Evolutionary conservation across 2,329 filamentous ascomycete species (phyloP), one percentile per base, ranked within the genome.

Genomic region (Exophiala viscosa): DNA sequence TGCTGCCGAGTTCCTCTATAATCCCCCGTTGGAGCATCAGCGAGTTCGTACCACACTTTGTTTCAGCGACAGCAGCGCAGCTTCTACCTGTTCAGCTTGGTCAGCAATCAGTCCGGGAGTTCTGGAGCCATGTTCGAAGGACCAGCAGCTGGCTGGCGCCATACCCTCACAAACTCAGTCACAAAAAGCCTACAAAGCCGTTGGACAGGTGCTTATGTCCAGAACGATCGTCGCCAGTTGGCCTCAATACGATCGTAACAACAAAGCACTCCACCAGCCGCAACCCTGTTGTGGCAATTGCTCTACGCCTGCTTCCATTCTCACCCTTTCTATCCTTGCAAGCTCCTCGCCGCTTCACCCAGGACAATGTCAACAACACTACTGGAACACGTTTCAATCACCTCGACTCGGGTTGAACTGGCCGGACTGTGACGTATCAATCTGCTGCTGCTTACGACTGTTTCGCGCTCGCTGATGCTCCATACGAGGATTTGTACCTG

Each of bases 21-120:
- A 45, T 51, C 18, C 20, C 47, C 42, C 31, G 45, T 50, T 56
- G 56, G 52, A 52, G 56, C 56, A 55, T 59, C 56, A 56, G 53
- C 52, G 52, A 56, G 56, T 41, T 50, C 47, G 52, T 48, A 50
- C 44, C 13, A 23, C 38, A 40, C 32, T 52, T 20, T 36, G 44
- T 41, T 28, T n/a, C 46, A 18, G 36, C 41, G 23, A 50, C 46
- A 54, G 52, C 48, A 51, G 50, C 48, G 23, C 41, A 49, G 39
- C 43, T 34, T 45, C 35, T 9, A 54, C 38, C 38, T 45, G 40
- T 42, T 23, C n/a, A 23, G n/a, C 20, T 23, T 28, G 17, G 40
- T 28, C 18, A 42, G 28, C 40, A 17, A n/a, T 42, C 40, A 13
- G 7, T 28, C 23, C 38, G 15, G 38, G 38, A 41, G 15, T 41